A percentile compares a stretch with the other conserved stretches of the same genome.
These are phyloP conservation scores for Nannizzia gypsea DNA, from an alignment of 2,329 filamentous ascomycete species.

Conservation along the genomic window DNA sequence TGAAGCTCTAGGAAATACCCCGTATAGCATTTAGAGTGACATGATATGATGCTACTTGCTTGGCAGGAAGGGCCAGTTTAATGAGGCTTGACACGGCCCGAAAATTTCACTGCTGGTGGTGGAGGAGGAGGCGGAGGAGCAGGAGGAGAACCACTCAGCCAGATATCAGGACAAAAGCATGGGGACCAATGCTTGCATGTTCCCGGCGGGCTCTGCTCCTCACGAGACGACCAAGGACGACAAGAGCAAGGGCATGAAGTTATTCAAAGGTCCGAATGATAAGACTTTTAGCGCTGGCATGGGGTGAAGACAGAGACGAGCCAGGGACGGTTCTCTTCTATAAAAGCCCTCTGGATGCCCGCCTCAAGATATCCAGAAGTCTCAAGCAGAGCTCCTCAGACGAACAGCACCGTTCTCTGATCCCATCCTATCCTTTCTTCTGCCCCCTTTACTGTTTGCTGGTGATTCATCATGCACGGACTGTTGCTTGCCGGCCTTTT, in stretches of 20 bases:
- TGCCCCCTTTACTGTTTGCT: not conserved
- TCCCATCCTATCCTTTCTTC: not conserved
- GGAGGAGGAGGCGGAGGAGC: no score
- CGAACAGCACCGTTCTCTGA: slow-evolving; percentile 3
- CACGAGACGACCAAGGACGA: not conserved
- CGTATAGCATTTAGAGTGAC: not conserved
- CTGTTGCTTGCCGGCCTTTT: slow-evolving; percentile 5
- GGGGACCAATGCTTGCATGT: not conserved
- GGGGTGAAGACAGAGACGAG: not conserved
- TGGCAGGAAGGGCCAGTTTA: not conserved
- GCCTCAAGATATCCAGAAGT: not conserved
- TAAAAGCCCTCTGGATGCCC: not conserved
- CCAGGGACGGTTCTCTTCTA: not conserved
- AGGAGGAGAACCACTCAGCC: not conserved
- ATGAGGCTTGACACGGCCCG: slow-evolving; percentile 1
- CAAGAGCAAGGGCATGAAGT: not conserved
- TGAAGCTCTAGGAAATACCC: not conserved
- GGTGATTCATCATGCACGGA: slow-evolving; percentile 3
- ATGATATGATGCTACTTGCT: not conserved
- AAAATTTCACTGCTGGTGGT: not conserved
- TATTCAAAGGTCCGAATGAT: not conserved
- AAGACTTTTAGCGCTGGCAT: not conserved
- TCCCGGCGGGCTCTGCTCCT: not conserved
- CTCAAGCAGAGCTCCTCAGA: slow-evolving; percentile 3
- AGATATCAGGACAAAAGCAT: not conserved